Evolutionary conservation across 441 rosid species (phyloP), one percentile per base, ranked within the genome.

Genomic region (Melastoma candidum): DNA sequence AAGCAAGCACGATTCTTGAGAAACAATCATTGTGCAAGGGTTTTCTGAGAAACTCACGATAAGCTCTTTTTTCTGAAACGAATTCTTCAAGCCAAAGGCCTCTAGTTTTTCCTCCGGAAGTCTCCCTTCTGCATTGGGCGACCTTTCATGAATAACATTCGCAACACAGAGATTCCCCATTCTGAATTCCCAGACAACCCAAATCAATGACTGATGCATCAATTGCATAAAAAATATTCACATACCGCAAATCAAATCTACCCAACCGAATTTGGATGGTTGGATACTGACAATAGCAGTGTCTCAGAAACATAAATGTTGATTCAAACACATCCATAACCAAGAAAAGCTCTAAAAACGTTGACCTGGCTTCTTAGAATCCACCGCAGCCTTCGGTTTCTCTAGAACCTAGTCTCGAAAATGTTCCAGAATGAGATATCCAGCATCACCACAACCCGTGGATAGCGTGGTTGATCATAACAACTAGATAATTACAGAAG

Each of bases 101-200:
- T 64, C 71, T 25, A 85, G 73, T 64, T 90, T 32, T 65, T 83
- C 97, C 69, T 71, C 62, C 25, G 97, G 97, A 67, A 87, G 77
- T 76, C 77, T 83, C 55, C 77, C 95, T 72, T 83, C 90, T 51
- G 88, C 80, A 77, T 90, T 95, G 54, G 87, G 85, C 70, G 64
- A 73, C 77, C 95, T 87, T 61, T 9, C 55, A 52, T 9, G 68
- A 66, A 25, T 26, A 47, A 47, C 54, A 44, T 22, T 25, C 39
- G 12, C 36, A 22, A 44, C 55, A 47, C 57, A 56, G 48, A 58
- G 32, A 8, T 17, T 17, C 22, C 22, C 22, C 7, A 36, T 9
- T 10, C 13, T 13, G 4, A 29, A 12, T 27, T 11, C 48, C 22
- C 6, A 11, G 7, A 29, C 26, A 52, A 52, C 26, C 1, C 56